Percentiles rank a stretch among this genome's conserved stretches.
Conservation (phyloP, 768 basidiomycete genomes). For the Pleurotus ostreatus region DNA sequence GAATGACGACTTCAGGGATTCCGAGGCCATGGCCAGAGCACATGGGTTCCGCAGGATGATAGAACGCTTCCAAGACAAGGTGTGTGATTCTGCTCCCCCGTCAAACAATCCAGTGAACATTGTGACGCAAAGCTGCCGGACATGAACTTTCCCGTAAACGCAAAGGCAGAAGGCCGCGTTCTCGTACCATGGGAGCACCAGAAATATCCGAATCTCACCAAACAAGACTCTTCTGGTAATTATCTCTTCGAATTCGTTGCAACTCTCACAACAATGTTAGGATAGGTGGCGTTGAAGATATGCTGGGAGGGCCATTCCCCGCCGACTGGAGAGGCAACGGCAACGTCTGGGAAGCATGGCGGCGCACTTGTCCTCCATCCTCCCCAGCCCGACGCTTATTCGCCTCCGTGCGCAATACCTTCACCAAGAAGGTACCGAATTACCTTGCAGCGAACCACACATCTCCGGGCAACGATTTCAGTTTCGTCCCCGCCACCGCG, state of each 20-base stretch:
- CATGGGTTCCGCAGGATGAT: conserved; percentile 76
- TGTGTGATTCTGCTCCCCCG: conserved; percentile 23
- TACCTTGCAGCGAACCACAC: conserved; percentile 16
- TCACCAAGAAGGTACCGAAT: conserved; percentile 20
- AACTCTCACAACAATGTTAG: conserved; percentile 12
- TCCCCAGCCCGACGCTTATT: conserved; percentile 81
- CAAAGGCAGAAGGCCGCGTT: conserved; percentile 90
- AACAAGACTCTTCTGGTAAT: conserved; percentile 38
- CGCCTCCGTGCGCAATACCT: conserved; percentile 62
- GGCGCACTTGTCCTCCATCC: conserved; percentile 82
- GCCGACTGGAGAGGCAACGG: conserved; percentile 86
- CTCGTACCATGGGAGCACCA: conserved; percentile 90
- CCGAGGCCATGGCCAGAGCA: conserved; percentile 74
- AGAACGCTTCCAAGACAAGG: conserved; percentile 60
- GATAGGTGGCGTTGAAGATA: conserved; percentile 47
- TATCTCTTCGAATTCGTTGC: background rate
- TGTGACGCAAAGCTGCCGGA: conserved; percentile 65
- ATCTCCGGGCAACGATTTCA: conserved; percentile 50
- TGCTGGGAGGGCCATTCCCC: conserved; percentile 62
- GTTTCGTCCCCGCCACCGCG: conserved; percentile 61
- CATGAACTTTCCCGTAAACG: conserved; percentile 93
- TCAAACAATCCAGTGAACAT: background rate
- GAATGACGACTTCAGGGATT: conserved; percentile 57
- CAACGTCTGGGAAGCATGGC: conserved; percentile 90
- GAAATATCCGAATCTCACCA: conserved; percentile 67